These are phyloP conservation scores for Solanum ossicruentum DNA, from an alignment of 257 asterid genomes.

Conservation along the genomic window DNA sequence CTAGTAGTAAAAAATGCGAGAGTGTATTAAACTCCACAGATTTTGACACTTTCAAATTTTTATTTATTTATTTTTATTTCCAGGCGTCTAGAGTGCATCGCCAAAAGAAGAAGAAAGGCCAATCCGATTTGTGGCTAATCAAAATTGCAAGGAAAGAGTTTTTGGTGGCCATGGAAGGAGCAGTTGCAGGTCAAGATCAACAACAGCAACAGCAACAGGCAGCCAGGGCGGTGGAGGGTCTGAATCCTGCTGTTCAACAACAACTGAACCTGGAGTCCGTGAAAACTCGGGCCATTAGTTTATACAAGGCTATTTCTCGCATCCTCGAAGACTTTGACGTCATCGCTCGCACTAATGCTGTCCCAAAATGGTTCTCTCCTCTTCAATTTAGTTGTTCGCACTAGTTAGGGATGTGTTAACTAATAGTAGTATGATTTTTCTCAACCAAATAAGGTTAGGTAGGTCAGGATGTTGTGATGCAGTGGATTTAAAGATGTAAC, in stretches of 20 bases:
- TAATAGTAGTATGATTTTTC: neutral
- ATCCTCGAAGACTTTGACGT: constrained; percentile 79
- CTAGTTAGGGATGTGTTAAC: neutral
- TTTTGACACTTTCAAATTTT: too few species aligned
- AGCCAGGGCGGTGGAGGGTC: constrained; percentile 61
- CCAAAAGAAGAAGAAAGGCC: neutral
- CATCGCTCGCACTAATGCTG: constrained; percentile 56
- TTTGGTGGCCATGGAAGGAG: constrained; percentile 49
- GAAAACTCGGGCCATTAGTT: constrained; percentile 89
- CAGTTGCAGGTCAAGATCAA: constrained; percentile 24
- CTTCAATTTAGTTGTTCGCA: too few species aligned
- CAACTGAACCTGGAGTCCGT: constrained; percentile 91
- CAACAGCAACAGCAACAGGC: constrained; percentile 24
- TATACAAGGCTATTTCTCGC: constrained; percentile 86
- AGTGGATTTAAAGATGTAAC: neutral
- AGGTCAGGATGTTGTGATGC: neutral
- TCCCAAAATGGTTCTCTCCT: constrained; percentile 60
- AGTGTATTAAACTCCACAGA: too few species aligned
- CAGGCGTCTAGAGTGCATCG: too few species aligned
- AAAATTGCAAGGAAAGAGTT: neutral
- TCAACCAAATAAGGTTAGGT: neutral
- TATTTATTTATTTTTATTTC: too few species aligned
- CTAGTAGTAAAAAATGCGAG: too few species aligned
- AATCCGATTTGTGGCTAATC: neutral
- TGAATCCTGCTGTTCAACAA: constrained; percentile 78